phyloP scores from a whole-genome alignment of 2,329 filamentous ascomycete species.

The Cladosporium sp. region DNA sequence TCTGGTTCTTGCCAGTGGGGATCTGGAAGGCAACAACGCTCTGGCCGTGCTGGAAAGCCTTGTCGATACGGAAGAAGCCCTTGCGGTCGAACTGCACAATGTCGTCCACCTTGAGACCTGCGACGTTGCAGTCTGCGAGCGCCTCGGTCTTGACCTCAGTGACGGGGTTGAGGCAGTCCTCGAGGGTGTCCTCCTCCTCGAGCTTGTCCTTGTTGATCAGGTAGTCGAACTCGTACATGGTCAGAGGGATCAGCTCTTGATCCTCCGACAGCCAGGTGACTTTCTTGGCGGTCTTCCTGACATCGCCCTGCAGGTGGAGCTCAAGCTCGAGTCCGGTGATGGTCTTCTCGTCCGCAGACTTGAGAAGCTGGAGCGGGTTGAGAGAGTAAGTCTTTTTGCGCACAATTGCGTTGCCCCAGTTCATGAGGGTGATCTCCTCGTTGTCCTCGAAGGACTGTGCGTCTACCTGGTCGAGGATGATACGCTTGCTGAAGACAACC shows the following conservation, averaged over 20 bases:
- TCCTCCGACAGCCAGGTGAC: slow-evolving; percentile 85
- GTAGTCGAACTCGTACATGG: slow-evolving; percentile 93
- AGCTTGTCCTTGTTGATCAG: slow-evolving; percentile 94
- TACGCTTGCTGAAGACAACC: slow-evolving; percentile 71
- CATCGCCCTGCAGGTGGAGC: slow-evolving; percentile 87
- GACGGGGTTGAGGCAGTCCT: slow-evolving; percentile 76
- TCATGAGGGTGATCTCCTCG: slow-evolving; percentile 95
- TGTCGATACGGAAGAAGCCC: slow-evolving; percentile 86
- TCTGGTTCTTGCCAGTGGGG: slow-evolving; percentile 60
- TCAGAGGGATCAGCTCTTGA: slow-evolving; percentile 75
- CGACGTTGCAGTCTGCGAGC: slow-evolving; percentile 77
- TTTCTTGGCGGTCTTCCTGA: slow-evolving; percentile 96
- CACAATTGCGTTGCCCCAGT: slow-evolving; percentile 89
- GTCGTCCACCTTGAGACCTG: slow-evolving; percentile 76
- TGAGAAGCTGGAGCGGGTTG: slow-evolving; percentile 49
- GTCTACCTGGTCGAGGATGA: slow-evolving; percentile 85
- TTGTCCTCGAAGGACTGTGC: slow-evolving; percentile 76
- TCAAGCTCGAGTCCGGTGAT: slow-evolving; percentile 75
- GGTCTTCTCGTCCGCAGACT: slow-evolving; percentile 52
- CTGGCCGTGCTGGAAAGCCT: slow-evolving; percentile 58
- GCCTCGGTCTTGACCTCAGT: slow-evolving; percentile 75
- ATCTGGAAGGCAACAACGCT: slow-evolving; percentile 68
- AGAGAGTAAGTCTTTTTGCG: slow-evolving; percentile 60
- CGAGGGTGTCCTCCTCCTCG: slow-evolving; percentile 80
- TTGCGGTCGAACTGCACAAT: slow-evolving; percentile 95